Conservation (phyloP, 2,329 filamentous ascomycete genomes). For the Ophiostoma piceae region DNA sequence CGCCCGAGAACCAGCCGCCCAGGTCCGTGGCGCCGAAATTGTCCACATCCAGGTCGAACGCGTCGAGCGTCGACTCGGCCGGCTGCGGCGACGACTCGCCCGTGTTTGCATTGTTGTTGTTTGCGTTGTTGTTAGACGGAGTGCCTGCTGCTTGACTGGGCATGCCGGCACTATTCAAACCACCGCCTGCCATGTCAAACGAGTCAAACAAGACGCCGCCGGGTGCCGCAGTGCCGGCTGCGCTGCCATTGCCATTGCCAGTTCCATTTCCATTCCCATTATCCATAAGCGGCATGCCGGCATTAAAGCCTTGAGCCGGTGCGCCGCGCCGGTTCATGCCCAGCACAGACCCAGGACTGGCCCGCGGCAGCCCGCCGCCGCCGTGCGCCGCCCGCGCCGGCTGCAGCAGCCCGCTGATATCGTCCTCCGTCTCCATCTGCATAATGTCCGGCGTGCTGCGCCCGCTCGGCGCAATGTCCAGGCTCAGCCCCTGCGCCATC, state of each 20-base stretch:
- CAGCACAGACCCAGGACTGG: conserved; percentile 13
- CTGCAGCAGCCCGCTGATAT: conserved; percentile 23
- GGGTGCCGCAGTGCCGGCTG: neutral
- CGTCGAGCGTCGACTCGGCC: conserved; percentile 30
- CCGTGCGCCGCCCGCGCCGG: neutral
- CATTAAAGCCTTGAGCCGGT: neutral
- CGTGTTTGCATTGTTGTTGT: neutral
- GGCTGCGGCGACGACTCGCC: conserved; percentile 12
- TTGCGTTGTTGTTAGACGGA: neutral
- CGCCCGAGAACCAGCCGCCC: conserved; percentile 29
- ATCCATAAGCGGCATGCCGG: neutral
- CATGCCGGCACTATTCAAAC: neutral
- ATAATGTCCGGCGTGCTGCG: conserved; percentile 23
- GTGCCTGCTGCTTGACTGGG: neutral
- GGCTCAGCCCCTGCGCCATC: conserved; percentile 42
- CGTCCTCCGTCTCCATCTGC: conserved; percentile 28
- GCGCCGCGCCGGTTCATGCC: conserved; percentile 11
- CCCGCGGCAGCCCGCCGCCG: neutral
- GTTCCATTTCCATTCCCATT: neutral
- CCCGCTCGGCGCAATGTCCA: conserved; percentile 32
- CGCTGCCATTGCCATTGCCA: neutral
- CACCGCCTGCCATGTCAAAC: conserved; percentile 17
- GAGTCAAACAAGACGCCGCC: conserved; percentile 17
- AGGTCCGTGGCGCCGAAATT: conserved; percentile 27
- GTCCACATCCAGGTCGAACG: conserved; percentile 34